These are phyloP conservation scores for Nyssa sinensis DNA, from an alignment of 148 eudicot species.

Conservation along the genomic window DNA sequence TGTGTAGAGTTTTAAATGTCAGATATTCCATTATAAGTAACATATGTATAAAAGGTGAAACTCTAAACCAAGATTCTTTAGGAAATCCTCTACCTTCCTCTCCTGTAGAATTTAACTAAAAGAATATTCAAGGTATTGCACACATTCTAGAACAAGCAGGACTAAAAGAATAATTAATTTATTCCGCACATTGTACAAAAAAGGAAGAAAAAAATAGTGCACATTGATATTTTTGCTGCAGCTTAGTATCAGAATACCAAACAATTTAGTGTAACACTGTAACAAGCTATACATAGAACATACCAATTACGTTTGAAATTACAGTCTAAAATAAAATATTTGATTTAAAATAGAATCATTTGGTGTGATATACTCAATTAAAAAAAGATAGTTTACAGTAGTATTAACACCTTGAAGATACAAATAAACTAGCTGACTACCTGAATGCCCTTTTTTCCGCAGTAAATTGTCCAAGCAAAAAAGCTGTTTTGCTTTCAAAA, in stretches of 20 bases:
- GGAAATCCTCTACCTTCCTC: no score
- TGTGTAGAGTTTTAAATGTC: no score
- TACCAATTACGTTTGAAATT: background rate
- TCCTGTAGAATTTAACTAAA: no score
- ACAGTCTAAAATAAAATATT: background rate
- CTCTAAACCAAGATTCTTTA: no score
- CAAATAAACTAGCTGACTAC: constrained; percentile 31
- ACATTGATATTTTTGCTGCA: background rate
- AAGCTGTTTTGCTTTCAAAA: constrained; percentile 84
- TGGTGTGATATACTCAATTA: no score
- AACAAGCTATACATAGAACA: background rate
- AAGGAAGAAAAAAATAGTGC: no score
- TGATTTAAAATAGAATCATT: no score
- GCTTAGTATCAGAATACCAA: background rate
- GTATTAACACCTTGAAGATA: constrained; percentile 5
- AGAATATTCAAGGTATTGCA: no score
- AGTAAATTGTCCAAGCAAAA: constrained; percentile 75
- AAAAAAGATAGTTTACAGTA: background rate
- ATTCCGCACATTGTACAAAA: background rate
- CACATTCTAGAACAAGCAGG: no score
- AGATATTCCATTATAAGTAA: no score
- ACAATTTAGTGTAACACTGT: background rate
- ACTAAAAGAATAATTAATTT: background rate
- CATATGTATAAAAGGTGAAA: no score
- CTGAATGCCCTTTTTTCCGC: constrained; percentile 53